A percentile compares a stretch with the other conserved stretches of the same genome.
These are phyloP conservation scores for Polychaeton citri DNA, from an alignment of 2,329 filamentous ascomycete species.

Conservation along the genomic window DNA sequence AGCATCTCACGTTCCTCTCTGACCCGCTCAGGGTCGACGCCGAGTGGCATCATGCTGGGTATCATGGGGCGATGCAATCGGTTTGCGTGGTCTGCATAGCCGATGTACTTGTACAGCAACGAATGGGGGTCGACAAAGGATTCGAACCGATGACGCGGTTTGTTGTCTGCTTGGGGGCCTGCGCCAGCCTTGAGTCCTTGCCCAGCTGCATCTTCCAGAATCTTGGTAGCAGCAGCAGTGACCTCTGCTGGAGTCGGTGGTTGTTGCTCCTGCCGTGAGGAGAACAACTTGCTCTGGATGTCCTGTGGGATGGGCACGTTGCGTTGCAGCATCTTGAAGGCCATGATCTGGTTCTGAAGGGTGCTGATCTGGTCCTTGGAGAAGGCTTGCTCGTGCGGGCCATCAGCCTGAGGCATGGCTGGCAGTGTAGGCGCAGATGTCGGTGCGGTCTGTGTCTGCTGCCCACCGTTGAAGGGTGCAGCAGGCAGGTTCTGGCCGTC, in stretches of 20 bases:
- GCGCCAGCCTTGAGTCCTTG: conserved; percentile 22
- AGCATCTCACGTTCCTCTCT: conserved; percentile 78
- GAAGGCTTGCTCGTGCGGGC: conserved; percentile 26
- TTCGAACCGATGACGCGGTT: conserved; percentile 44
- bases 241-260: conserved; percentile 25
- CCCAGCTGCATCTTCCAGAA: conserved; percentile 38
- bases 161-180: conserved; percentile 26
- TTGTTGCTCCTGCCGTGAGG: conserved; percentile 50
- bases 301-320: conserved; percentile 67
- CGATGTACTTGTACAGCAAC: conserved; percentile 46
- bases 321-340: conserved; percentile 81
- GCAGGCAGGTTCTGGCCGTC: conserved; percentile 6
- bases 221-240: conserved; percentile 32
- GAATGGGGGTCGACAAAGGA: conserved; percentile 63
- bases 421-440: conserved; percentile 5
- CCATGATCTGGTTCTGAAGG: conserved; percentile 73
- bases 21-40: conserved; percentile 74
- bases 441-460: conserved; percentile 6
- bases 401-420: conserved; percentile 8
- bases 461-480: background rate
- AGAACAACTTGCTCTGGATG: conserved; percentile 73
- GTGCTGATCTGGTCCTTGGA: conserved; percentile 65
- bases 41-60: conserved; percentile 76
- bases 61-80: conserved; percentile 68
- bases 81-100: conserved; percentile 64